Evolutionary conservation across 768 basidiomycete species (phyloP), one percentile per base, ranked within the genome.

Genomic region (Leccinum uliginosum): DNA sequence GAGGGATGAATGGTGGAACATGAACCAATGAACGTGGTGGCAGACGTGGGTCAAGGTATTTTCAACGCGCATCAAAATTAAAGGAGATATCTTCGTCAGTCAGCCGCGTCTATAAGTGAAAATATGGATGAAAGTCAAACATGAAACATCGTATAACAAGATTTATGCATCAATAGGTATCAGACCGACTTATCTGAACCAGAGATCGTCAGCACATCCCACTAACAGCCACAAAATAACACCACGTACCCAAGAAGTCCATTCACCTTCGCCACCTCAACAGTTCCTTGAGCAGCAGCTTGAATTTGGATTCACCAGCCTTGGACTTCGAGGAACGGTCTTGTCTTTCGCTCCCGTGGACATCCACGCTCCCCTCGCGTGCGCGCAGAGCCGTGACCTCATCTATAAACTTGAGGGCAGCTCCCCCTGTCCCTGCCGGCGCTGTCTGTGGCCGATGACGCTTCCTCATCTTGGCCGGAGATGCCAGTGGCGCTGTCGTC

Each of bases 371-470:
- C 26, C n/a, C 57, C 34, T 62, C 49, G 17, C 50, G 56, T 24
- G 9, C 29, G 43, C 21, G 56, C 46, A 34, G 45, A 27, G 19
- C 38, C 45, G 17, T 40, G 14, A 30, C n/a, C 0, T 56, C 63
- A 12, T 66, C 64, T 4, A 56, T 44, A 40, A 66, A 67, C 57
- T 51, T 56, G 55, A 52, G 27, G 3, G 60, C n/a, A 5, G 51
- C 26, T 5, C 64, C 62, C 2, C 65, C 59, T 14, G 34, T 38
- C 19, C 57, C 56, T 4, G 26, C 34, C 26, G 68, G 68, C 0
- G 70, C 68, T 2, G 68, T 71, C 50, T 67, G 68, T 45, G 68
- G 68, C 11, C 70, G 65, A 23, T 32, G 43, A 9, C 47, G 60
- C 48, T 55, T 59, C 51, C 15, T 56, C 23, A 40, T 23, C 35